Conservation (phyloP, 176 grass and related monocot genomes). For the Carex scoparia region DNA sequence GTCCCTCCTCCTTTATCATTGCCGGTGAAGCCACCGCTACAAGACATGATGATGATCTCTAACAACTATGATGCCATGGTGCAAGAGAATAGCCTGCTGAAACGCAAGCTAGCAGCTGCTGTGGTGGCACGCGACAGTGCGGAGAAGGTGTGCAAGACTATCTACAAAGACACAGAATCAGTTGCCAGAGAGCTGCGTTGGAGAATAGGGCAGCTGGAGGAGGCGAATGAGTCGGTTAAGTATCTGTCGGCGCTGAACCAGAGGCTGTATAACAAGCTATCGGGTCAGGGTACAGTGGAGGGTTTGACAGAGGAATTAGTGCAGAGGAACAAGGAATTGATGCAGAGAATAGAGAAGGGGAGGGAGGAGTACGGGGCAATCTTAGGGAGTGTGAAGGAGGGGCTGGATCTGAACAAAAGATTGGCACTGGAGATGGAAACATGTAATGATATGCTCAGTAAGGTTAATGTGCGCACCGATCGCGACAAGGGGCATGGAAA, state of each 20-base stretch:
- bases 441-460: conserved; percentile 9
- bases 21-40: neutral
- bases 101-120: conserved; percentile 16
- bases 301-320: neutral
- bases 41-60: neutral
- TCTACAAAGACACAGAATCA: conserved; percentile 32
- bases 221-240: conserved; percentile 26
- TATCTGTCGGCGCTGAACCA: conserved; percentile 29
- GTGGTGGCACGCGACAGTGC: conserved; percentile 20
- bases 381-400: conserved; percentile 4
- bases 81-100: conserved; percentile 28
- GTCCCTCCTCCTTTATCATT: conserved; percentile 28
- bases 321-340: conserved; percentile 15
- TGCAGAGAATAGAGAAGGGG: neutral
- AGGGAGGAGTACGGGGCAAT: neutral
- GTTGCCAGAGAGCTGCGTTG: conserved; percentile 31
- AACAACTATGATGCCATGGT: neutral
- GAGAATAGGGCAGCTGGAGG: conserved; percentile 23
- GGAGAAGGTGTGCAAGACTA: conserved; percentile 32
- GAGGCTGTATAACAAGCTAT: conserved; percentile 21
- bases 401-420: conserved; percentile 12
- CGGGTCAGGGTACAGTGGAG: neutral
- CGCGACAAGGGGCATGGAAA: neutral
- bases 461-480: conserved; percentile 1
- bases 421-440: conserved; percentile 14